Base-by-base conservation (phyloP, 1,284 basidiomycete genomes). In the Ustilago loliicola region DNA sequence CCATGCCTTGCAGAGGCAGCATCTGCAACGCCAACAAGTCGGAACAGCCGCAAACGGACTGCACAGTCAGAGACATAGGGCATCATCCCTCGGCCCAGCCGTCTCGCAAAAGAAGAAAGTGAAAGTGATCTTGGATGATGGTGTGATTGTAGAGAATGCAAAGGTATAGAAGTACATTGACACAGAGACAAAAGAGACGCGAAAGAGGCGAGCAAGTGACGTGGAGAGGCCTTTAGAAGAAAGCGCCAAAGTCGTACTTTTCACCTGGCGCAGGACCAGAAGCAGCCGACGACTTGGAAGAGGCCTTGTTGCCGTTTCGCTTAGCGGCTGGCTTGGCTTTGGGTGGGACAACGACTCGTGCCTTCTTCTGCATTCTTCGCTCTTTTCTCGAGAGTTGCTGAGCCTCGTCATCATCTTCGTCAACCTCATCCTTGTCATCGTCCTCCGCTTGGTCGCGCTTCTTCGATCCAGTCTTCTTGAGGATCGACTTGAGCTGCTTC, bases 161-260 rank as follows among this genome's bases (percentile, higher is more conserved):
- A 45, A 61, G 69, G 64, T 62, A 72, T 72, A 72, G 56, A 45
- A 59, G 63, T 72, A 72, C 69, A 66, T 62, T 54, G 47, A 63
- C 60, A 63, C 60, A 50, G 34, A 66, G 60, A 72, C 64, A 66
- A 27, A 36, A 36, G 51, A 63, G 51, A 60, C 23, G 42, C 45
- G 42, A 3, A 19, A 56, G 17, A 17, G n/a, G 27, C 36, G 23
- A 38, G 34, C 23, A 42, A 53, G 57, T 51, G 29, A 40, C 17
- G 15, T 40, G 6, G 40, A 21, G 1, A 40, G 23, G 2, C 5
- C 4, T 7, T 58, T 38, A 81, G 65, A 83, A 83, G 74, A 82
- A 80, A 2, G 75, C 75, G 47, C 75, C 73, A 61, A 83, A 79
- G 59, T 83, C 80, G 58, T 80, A 83, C 55, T 77, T 79, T 19